Evolutionary conservation across 129 eudicot genomes (phyloP).

Genomic region (Saposhnikovia divaricata): DNA sequence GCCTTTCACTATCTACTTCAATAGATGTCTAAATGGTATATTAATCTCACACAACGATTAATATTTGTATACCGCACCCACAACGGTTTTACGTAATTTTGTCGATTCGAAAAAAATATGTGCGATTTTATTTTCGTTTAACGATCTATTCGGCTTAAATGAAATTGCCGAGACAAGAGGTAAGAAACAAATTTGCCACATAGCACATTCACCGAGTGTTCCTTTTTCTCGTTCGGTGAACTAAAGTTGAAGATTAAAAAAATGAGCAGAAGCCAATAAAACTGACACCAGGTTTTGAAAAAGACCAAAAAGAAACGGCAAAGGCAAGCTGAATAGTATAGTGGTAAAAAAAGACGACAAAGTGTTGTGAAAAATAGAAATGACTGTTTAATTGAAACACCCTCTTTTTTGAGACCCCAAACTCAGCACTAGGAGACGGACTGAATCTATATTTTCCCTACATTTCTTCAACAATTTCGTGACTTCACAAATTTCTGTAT

Average conservation of each 20-base stretch:
- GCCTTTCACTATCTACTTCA: too few species aligned
- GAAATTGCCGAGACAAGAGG: too few species aligned
- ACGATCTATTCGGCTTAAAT: too few species aligned
- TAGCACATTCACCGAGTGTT: background rate
- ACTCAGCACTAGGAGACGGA: background rate
- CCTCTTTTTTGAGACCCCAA: background rate
- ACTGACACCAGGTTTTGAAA: slow-evolving; percentile 1
- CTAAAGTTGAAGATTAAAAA: background rate
- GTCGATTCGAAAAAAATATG: too few species aligned
- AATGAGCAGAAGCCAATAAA: background rate
- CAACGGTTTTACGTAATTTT: too few species aligned
- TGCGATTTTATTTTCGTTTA: too few species aligned
- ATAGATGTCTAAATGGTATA: too few species aligned
- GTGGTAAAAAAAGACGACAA: slow-evolving; percentile 1
- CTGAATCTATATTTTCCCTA: background rate
- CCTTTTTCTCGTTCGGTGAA: background rate
- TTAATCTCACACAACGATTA: too few species aligned
- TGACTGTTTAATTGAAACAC: background rate
- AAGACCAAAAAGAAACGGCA: background rate
- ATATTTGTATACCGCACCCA: too few species aligned
- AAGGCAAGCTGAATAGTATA: background rate
- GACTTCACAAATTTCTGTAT: background rate
- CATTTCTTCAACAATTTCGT: background rate
- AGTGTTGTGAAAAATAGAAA: background rate
- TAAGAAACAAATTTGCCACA: too few species aligned